Conservation (phyloP, 345 rosid species). For the Aegle marmelos region DNA sequence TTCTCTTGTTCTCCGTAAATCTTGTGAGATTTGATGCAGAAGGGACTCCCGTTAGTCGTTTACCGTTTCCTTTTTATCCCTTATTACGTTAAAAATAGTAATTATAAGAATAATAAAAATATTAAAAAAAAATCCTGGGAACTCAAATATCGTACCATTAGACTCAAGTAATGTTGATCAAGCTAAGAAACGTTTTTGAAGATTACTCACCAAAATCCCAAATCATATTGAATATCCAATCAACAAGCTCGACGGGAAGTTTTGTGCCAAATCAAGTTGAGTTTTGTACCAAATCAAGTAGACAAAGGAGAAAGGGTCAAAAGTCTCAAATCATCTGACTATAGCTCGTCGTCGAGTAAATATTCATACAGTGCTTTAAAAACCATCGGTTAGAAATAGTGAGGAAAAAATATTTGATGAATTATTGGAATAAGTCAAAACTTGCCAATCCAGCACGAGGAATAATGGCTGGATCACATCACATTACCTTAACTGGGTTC, state of each 20-base stretch:
- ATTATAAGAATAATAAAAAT: no score
- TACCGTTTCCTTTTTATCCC: not conserved
- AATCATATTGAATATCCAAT: not conserved
- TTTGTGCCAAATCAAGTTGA: not conserved
- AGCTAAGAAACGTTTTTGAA: not conserved
- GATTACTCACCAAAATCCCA: not conserved
- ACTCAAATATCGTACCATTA: not conserved
- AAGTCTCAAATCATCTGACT: not conserved
- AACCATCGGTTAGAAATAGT: not conserved
- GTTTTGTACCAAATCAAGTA: not conserved
- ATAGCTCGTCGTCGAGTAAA: not conserved
- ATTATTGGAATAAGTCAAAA: not conserved
- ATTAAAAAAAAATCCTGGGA: not conserved
- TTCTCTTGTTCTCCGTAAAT: not conserved
- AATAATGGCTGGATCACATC: not conserved
- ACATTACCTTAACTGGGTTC: not conserved
- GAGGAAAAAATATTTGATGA: not conserved
- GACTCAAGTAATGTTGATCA: not conserved
- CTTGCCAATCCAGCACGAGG: not conserved
- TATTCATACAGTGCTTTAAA: not conserved
- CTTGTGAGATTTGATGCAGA: not conserved
- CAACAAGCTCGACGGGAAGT: not conserved
- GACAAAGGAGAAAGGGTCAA: not conserved
- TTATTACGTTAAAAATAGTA: no score
- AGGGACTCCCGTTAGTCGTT: no score